Evolutionary conservation across 1,284 basidiomycete species (phyloP).

Genomic region (Ganoderma lingzhi): DNA sequence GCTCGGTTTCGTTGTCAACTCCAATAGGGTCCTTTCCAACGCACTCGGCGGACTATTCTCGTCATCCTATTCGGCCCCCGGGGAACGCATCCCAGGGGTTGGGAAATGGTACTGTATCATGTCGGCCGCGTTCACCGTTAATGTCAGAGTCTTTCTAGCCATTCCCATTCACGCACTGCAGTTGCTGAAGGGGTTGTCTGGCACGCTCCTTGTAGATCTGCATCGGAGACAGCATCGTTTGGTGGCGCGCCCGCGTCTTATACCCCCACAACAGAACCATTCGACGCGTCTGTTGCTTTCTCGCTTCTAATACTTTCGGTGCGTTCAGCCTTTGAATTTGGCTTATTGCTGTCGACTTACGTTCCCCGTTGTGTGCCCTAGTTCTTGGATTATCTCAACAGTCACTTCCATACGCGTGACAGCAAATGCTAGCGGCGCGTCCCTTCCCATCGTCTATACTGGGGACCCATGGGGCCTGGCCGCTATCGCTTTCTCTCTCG

Average conservation of each 20-base stretch:
- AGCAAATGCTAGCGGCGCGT: not conserved
- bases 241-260: constrained; percentile 13
- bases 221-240: constrained; percentile 17
- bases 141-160: not conserved
- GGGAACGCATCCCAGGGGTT: not conserved
- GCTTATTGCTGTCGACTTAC: not conserved
- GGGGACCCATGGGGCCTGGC: constrained; percentile 9
- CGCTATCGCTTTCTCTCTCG: constrained; percentile 12
- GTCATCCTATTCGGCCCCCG: not conserved
- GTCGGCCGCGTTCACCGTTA: constrained; percentile 9
- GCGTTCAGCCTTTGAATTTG: not conserved
- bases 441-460: constrained; percentile 6
- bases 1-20: not conserved
- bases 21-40: not conserved
- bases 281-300: not conserved
- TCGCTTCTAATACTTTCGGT: constrained; percentile 8
- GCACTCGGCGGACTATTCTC: constrained; percentile 4
- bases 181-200: not conserved
- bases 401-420: constrained; percentile 5
- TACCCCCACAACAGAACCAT: constrained; percentile 10
- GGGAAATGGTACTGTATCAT: constrained; percentile 4
- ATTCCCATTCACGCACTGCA: not conserved
- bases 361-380: not conserved
- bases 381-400: constrained; percentile 8
- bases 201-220: constrained; percentile 1